Evolutionary conservation across 257 asterid species (phyloP).

Genomic region (Nicotiana noctiflora): DNA sequence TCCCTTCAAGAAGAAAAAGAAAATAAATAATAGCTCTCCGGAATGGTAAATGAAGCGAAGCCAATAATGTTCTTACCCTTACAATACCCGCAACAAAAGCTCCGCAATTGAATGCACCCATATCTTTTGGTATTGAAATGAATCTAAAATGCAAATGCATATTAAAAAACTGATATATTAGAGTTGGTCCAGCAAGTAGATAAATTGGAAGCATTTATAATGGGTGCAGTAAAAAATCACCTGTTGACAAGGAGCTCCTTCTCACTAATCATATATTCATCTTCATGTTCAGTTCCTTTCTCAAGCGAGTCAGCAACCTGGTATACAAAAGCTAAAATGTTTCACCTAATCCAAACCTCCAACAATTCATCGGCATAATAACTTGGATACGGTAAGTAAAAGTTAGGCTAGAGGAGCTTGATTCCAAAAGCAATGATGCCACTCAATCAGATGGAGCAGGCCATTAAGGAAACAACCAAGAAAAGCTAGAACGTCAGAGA

Average conservation of each 20-base stretch:
- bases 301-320: slow-evolving; percentile 95
- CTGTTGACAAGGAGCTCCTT: slow-evolving; percentile 92
- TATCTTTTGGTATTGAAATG: slow-evolving; percentile 88
- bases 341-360: not conserved
- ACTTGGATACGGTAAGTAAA: not conserved
- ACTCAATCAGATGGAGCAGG: not conserved
- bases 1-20: slow-evolving; percentile 48
- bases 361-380: not conserved
- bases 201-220: not conserved
- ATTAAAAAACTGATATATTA: slow-evolving; percentile 17
- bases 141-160: slow-evolving; percentile 37
- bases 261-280: slow-evolving; percentile 95
- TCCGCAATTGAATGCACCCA: slow-evolving; percentile 97
- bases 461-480: not conserved
- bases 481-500: not conserved
- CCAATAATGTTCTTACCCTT: slow-evolving; percentile 35
- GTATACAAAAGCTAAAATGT: not conserved
- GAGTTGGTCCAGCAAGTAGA: not conserved
- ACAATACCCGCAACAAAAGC: slow-evolving; percentile 97
- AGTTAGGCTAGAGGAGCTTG: not conserved
- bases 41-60: not conserved
- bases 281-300: slow-evolving; percentile 97
- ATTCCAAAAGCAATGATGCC: not conserved
- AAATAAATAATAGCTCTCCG: slow-evolving; percentile 9
- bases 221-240: slow-evolving; percentile 23